Percentiles rank a stretch among this genome's conserved stretches.
These are phyloP conservation scores for Trebouxia sp. DNA, from an alignment of 139 green algal species.

Conservation along the genomic window DNA sequence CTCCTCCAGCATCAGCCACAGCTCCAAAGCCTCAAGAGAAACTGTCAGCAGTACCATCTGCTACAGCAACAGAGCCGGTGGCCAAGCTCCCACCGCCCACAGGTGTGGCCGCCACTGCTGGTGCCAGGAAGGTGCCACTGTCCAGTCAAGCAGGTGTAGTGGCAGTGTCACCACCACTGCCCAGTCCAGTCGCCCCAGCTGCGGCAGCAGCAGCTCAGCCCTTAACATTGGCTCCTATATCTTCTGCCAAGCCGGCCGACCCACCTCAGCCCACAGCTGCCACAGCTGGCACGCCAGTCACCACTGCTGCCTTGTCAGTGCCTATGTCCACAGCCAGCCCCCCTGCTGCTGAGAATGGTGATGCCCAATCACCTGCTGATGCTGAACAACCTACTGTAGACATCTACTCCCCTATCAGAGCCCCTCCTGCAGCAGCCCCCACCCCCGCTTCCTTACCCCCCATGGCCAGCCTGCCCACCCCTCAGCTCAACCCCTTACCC, in stretches of 20 bases:
- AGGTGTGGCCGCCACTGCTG: neutral
- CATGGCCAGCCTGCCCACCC: neutral
- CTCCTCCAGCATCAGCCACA: neutral
- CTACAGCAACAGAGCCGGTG: neutral
- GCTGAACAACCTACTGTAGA: neutral
- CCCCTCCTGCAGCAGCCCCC: neutral
- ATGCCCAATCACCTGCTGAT: neutral
- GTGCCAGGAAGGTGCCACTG: neutral
- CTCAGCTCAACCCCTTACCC: conserved; percentile 8
- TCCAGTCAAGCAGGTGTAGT: neutral
- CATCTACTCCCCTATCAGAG: conserved; percentile 4
- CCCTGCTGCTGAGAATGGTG: too few species aligned
- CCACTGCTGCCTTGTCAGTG: neutral
- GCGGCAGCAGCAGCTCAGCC: neutral
- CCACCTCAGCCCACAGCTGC: neutral
- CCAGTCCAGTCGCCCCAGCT: neutral
- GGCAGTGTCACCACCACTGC: neutral
- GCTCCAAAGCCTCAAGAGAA: neutral
- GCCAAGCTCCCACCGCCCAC: neutral
- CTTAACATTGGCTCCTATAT: conserved; percentile 4
- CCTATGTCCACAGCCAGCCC: neutral
- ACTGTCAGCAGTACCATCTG: too few species aligned
- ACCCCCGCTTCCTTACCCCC: neutral
- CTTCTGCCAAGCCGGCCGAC: neutral
- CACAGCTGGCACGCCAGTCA: neutral